These are phyloP conservation scores for Cylindrotheca fusiformis DNA, from an alignment of 108 stramenopile genomes.

Conservation along the genomic window DNA sequence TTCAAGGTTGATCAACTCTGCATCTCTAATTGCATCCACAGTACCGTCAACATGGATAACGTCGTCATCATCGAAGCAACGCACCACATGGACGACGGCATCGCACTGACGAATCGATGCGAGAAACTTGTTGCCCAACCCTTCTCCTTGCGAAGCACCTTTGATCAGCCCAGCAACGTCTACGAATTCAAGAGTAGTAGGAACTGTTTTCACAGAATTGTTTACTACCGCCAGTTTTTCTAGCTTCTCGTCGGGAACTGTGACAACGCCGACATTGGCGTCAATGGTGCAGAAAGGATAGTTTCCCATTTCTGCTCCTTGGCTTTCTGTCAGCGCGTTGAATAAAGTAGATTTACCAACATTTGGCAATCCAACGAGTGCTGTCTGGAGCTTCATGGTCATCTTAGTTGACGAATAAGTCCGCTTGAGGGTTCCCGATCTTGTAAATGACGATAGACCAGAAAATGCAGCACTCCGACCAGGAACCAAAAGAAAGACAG, in stretches of 20 bases:
- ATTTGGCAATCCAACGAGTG: conserved; percentile 97
- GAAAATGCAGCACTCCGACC: conserved; percentile 23
- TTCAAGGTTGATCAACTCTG: conserved; percentile 97
- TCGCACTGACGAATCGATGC: conserved; percentile 93
- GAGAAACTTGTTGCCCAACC: conserved; percentile 98
- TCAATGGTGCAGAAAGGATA: conserved; percentile 81
- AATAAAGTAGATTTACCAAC: conserved; percentile 95
- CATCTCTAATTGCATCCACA: conserved; percentile 94
- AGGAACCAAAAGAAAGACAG: conserved; percentile 13
- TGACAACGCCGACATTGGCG: conserved; percentile 94
- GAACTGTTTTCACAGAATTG: conserved; percentile 82
- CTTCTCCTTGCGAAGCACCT: conserved; percentile 96
- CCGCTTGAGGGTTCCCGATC: conserved; percentile 1
- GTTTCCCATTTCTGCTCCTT: conserved; percentile 80
- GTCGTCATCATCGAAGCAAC: conserved; percentile 98
- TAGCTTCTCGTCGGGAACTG: conserved; percentile 90
- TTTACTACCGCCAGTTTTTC: conserved; percentile 73
- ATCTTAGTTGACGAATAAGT: conserved; percentile 40
- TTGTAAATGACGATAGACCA: conserved; percentile 24
- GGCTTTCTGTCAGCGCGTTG: conserved; percentile 95
- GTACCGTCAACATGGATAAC: conserved; percentile 89
- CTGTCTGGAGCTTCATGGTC: conserved; percentile 88
- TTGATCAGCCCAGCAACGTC: conserved; percentile 99
- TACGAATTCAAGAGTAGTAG: conserved; percentile 94
- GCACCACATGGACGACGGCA: conserved; percentile 69